Evolutionary conservation across 2,329 filamentous ascomycete genomes (phyloP), one percentile per base, ranked within the genome.

Genomic region (Ascosphaera aggregata): DNA sequence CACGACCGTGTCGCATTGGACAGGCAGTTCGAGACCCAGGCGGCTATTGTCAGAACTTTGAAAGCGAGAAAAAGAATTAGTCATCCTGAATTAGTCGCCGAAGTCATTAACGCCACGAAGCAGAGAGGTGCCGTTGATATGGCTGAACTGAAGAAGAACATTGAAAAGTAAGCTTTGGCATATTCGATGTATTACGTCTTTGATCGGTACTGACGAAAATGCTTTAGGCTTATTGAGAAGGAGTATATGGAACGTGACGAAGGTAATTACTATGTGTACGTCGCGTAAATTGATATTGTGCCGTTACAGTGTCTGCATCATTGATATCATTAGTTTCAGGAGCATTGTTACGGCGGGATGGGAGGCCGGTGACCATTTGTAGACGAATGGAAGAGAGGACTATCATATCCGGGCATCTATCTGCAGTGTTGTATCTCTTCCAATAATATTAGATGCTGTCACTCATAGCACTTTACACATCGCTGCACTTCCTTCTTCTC

Each of bases 41-140:
- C 89, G 1, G 86, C 89, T 1, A 91, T 98, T 52, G 89, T 98
- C 44, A 66, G 89, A 15, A 92, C 98, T 51, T 85, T 98, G 80
- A 98, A 98, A 71, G n/a, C n/a, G 46, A 69, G 82, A 46, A 94
- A 94, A 69, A 70, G 61, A 7, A 85, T 95, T 58, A 73, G 71
- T 3, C 86, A 95, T 53, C 66, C 72, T n/a, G 79, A 92, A 54
- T 62, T 98, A 18, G 79, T 95, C 16, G 75, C 78, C 2, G 85
- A 95, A 61, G 84, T 93, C 15, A 94, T 98, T 52, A 80, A 76
- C 49, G 74, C 86, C 52, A 98, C 86, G 1, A 80, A 76, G 63
- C 80, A 71, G 47, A 68, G 89, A 40, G 91, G 89, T 11, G 81
- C 80, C 15, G 65, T 98, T 42, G 85, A 92, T 51, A 70, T 84